Evolutionary conservation across 768 basidiomycete genomes (phyloP).

Genomic region (Tulasnella sp.): DNA sequence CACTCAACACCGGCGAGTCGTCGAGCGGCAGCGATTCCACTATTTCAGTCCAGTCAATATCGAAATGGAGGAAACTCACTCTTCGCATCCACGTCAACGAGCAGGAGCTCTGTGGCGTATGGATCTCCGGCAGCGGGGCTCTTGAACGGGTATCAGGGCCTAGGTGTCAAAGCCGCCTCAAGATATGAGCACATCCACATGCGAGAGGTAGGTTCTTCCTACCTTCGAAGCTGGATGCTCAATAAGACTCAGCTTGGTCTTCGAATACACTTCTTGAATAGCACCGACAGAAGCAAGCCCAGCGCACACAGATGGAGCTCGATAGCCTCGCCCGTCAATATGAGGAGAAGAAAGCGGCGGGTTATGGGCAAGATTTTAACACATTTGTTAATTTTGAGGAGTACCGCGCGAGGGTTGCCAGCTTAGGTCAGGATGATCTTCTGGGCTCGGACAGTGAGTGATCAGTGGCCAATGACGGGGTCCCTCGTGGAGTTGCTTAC

Average conservation of each 20-base stretch:
- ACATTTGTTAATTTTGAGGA: background rate
- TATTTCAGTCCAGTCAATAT: background rate
- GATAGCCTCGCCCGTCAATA: background rate
- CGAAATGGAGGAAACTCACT: background rate
- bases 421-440: background rate
- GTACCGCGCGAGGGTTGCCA: background rate
- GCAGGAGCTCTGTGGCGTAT: background rate
- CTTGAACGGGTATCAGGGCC: background rate
- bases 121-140: background rate
- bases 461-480: no score
- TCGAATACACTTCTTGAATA: background rate
- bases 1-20: background rate
- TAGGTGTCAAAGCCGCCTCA: background rate
- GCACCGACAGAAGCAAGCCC: background rate
- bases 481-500: no score
- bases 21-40: background rate
- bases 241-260: background rate
- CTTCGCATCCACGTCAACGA: background rate
- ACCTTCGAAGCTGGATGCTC: background rate
- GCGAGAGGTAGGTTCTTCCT: background rate
- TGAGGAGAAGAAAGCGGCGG: background rate
- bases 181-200: slow-evolving; percentile 6
- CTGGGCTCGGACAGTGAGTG: background rate
- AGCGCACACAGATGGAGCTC: background rate
- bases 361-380: background rate